Percentiles rank a stretch among this genome's conserved stretches.
phyloP scores from a whole-genome alignment of 345 rosid genomes.

The Kernera saxatilis region DNA sequence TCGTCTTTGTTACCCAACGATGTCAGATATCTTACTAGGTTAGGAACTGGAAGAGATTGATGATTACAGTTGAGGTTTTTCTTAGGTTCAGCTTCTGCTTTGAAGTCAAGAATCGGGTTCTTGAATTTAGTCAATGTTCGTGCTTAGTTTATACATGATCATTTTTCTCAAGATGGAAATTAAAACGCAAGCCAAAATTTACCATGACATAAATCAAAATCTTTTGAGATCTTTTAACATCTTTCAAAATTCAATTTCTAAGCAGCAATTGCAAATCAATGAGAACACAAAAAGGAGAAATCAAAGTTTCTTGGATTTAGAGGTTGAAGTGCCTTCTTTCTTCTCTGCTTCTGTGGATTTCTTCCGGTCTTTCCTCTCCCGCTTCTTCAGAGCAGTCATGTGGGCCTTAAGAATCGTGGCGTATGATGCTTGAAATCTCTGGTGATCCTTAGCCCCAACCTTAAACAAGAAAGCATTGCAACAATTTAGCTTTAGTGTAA shows the following conservation, averaged over 20 bases:
- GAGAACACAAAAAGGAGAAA: background rate
- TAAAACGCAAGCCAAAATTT: slow-evolving; percentile 6
- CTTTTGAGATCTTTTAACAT: slow-evolving; percentile 10
- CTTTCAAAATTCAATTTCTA: slow-evolving; percentile 18
- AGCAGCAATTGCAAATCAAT: slow-evolving; percentile 13
- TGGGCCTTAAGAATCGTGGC: slow-evolving; percentile 88
- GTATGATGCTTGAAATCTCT: slow-evolving; percentile 89
- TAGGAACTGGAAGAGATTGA: background rate
- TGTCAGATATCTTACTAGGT: background rate
- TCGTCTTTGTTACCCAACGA: slow-evolving; percentile 5
- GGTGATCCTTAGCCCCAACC: slow-evolving; percentile 93
- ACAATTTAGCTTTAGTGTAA: background rate
- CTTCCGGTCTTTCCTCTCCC: slow-evolving; percentile 89
- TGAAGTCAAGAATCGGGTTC: background rate
- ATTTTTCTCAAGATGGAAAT: background rate
- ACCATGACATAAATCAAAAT: background rate
- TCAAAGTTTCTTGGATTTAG: slow-evolving; percentile 26
- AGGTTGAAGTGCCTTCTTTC: slow-evolving; percentile 36
- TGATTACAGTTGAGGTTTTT: background rate
- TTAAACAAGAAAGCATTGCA: slow-evolving; percentile 23
- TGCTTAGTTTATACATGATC: background rate
- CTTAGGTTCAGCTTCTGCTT: background rate
- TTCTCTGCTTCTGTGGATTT: slow-evolving; percentile 58
- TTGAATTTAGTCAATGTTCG: background rate
- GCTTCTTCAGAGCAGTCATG: slow-evolving; percentile 85